phyloP scores from a whole-genome alignment of 2,329 filamentous ascomycete genomes.

The Ceratocystis eucalypticola region DNA sequence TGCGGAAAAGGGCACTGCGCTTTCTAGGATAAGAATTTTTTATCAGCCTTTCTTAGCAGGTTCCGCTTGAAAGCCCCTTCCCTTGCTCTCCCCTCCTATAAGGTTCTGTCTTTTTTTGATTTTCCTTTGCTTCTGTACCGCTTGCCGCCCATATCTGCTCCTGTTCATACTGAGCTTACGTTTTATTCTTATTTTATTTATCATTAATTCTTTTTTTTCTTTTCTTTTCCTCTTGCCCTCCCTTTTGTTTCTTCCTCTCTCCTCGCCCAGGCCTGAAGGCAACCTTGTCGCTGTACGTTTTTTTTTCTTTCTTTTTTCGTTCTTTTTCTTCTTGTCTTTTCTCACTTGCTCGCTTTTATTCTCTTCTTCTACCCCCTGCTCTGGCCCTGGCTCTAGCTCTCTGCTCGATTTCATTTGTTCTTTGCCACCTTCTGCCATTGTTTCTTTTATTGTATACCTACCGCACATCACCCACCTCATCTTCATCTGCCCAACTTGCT shows the following conservation, averaged over 20 bases:
- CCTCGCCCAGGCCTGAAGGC: not conserved
- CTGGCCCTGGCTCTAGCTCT: not conserved
- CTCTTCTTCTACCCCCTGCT: not conserved
- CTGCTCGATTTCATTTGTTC: not conserved
- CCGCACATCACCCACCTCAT: constrained; percentile 16
- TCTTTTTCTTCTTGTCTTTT: not conserved
- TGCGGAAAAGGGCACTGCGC: constrained; percentile 10
- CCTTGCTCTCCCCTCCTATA: too few relatives aligned
- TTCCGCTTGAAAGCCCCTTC: too few relatives aligned
- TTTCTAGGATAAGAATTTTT: not conserved
- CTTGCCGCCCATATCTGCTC: not conserved
- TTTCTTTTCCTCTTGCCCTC: not conserved
- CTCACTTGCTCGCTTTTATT: not conserved
- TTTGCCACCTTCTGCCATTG: constrained; percentile 4
- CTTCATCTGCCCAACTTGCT: not conserved
- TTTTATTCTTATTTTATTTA: not conserved
- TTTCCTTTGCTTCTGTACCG: not conserved
- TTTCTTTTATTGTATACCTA: constrained; percentile 16
- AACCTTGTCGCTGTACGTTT: not conserved
- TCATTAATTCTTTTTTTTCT: not conserved
- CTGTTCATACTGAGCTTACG: not conserved
- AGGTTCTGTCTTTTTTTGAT: not conserved
- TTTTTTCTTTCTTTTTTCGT: not conserved
- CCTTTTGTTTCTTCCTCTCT: not conserved
- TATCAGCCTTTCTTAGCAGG: too few relatives aligned